Percentiles rank a stretch among this genome's conserved stretches.
phyloP scores from a whole-genome alignment of 768 basidiomycete genomes.

The Serendipita sp. region DNA sequence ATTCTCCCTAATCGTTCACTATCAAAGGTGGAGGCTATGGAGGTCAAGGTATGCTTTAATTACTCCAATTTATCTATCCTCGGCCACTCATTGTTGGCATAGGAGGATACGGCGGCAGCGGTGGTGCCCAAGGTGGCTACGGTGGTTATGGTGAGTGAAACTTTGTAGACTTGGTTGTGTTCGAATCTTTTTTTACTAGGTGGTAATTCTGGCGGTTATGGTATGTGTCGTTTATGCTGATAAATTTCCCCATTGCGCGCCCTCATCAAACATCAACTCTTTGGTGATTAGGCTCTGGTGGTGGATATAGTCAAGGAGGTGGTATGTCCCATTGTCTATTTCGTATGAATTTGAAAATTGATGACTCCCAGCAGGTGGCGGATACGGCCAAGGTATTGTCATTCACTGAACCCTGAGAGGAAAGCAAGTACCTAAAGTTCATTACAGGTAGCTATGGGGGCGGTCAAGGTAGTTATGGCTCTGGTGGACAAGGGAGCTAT shows the following conservation, averaged over 20 bases:
- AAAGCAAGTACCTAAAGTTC: no score
- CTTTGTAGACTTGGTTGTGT: not conserved
- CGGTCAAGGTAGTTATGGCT: no score
- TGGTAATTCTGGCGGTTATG: not conserved
- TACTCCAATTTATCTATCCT: no score
- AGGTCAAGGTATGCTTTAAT: no score
- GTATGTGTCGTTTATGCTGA: not conserved
- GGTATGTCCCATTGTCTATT: not conserved
- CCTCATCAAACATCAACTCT: not conserved
- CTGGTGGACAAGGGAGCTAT: not conserved
- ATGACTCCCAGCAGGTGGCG: not conserved
- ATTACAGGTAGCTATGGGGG: no score
- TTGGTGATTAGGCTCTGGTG: not conserved
- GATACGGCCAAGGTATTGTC: not conserved
- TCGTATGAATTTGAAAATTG: no score
- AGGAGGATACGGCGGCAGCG: constrained; percentile 21
- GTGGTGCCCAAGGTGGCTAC: constrained; percentile 17
- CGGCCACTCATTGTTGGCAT: constrained; percentile 8
- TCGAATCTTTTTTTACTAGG: not conserved
- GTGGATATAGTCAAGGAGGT: not conserved
- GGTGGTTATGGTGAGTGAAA: not conserved
- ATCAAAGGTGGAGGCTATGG: no score
- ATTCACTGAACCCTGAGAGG: no score
- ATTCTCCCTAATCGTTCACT: no score
- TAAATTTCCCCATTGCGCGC: not conserved